Evolutionary conservation across 2,329 filamentous ascomycete species (phyloP).

Genomic region (Penicillium sp.): DNA sequence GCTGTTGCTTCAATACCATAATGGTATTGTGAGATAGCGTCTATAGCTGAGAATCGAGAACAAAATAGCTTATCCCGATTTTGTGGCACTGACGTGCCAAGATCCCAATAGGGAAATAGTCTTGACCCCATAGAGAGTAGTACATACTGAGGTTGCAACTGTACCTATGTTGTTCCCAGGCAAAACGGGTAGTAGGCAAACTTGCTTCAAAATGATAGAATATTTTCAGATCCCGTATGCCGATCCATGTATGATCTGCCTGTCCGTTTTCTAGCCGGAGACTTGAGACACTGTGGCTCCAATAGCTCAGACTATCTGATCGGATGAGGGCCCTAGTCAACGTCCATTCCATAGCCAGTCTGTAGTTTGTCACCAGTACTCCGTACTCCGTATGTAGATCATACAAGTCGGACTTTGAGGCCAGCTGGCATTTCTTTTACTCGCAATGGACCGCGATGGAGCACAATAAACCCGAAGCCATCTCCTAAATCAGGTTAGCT

Average conservation of each 20-base stretch:
- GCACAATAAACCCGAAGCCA: background rate
- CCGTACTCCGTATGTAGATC: background rate
- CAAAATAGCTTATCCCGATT: background rate
- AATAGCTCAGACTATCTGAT: background rate
- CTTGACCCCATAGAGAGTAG: background rate
- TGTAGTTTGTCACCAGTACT: background rate
- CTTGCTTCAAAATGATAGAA: background rate
- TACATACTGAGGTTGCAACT: background rate
- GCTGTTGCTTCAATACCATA: background rate
- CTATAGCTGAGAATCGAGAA: background rate
- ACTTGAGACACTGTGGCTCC: background rate
- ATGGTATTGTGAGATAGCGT: background rate
- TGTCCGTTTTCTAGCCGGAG: background rate
- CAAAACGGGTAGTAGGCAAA: background rate
- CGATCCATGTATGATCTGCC: background rate
- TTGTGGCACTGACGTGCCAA: slow-evolving; percentile 8
- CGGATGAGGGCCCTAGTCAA: background rate
- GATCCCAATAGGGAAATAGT: background rate
- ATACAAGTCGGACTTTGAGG: background rate
- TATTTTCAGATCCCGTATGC: background rate
- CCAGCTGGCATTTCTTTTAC: background rate
- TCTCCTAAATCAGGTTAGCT: slow-evolving; percentile 14
- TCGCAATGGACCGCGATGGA: background rate
- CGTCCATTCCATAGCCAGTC: background rate
- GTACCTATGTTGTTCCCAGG: background rate